A percentile compares a stretch with the other conserved stretches of the same genome.
Conservation (phyloP, 805 yeast species). For the Wickerhamiella galacta region DNA sequence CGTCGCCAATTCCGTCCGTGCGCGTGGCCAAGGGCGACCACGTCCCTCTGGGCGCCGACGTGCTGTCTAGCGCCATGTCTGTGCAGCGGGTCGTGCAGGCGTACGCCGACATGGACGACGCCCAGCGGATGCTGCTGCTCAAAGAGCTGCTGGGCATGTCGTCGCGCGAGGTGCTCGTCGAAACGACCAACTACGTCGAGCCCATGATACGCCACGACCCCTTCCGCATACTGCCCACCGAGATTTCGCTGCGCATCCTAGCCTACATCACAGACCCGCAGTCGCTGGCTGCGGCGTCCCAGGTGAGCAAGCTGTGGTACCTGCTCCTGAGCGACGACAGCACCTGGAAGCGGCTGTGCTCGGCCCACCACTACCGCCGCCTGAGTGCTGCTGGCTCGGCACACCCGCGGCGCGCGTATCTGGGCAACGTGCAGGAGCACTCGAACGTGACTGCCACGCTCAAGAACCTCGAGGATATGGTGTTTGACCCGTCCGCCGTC, state of each 20-base stretch:
- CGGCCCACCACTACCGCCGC: conserved; percentile 23
- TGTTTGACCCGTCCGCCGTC: conserved; percentile 21
- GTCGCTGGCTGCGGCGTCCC: conserved; percentile 82
- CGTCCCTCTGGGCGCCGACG: conserved; percentile 4
- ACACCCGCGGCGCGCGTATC: background rate
- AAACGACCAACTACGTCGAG: conserved; percentile 16
- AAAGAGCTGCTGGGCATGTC: conserved; percentile 13
- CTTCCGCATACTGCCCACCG: conserved; percentile 48
- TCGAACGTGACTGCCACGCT: conserved; percentile 1
- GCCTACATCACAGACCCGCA: conserved; percentile 71
- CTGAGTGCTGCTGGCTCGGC: conserved; percentile 21
- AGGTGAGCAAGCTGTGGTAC: conserved; percentile 72
- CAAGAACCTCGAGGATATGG: conserved; percentile 17
- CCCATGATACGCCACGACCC: conserved; percentile 27
- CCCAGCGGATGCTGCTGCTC: conserved; percentile 12
- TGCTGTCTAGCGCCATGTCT: no score
- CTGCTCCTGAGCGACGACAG: conserved; percentile 25
- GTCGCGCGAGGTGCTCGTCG: conserved; percentile 18
- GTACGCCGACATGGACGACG: conserved; percentile 9
- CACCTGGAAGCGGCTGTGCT: conserved; percentile 27
- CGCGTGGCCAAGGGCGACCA: background rate
- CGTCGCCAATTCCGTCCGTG: no score
- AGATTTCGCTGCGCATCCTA: conserved; percentile 63
- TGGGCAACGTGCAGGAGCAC: background rate
- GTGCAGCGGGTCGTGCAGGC: no score